Evolutionary conservation across 352 stramenopile genomes (phyloP).

Genomic region (Sclerospora graminicola): DNA sequence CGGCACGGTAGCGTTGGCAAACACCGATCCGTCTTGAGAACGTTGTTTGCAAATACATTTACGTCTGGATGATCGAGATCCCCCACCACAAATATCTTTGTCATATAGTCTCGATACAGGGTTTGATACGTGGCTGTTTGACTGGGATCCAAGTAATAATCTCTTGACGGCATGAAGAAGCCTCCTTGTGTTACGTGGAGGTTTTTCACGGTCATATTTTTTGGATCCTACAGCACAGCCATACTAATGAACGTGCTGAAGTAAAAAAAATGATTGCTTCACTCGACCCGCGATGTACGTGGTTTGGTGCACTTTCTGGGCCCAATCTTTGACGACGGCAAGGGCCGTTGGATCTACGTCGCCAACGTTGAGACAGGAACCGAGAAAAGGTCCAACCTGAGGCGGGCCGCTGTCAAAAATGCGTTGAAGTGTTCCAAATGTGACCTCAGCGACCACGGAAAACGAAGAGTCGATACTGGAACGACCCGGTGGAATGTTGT

Average conservation of each 20-base stretch:
- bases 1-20: constrained; percentile 80
- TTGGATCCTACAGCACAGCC: constrained; percentile 28
- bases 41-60: constrained; percentile 23
- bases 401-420: constrained; percentile 44
- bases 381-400: constrained; percentile 45
- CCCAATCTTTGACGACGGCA: constrained; percentile 23
- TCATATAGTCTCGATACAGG: constrained; percentile 40
- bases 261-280: constrained; percentile 28
- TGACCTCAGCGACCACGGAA: constrained; percentile 32
- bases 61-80: constrained; percentile 29
- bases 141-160: constrained; percentile 43
- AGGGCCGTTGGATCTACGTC: constrained; percentile 32
- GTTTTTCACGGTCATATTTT: constrained; percentile 33
- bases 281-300: constrained; percentile 36
- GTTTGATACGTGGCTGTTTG: constrained; percentile 29
- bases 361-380: constrained; percentile 33
- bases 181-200: constrained; percentile 42
- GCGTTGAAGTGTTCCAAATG: constrained; percentile 40
- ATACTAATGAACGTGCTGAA: constrained; percentile 47
- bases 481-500: constrained; percentile 40
- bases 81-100: constrained; percentile 33
- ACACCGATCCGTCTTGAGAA: constrained; percentile 54
- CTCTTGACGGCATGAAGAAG: constrained; percentile 49
- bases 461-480: constrained; percentile 47
- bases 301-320: constrained; percentile 26